Percentiles rank a stretch among this genome's conserved stretches.
phyloP scores from a whole-genome alignment of 495 filamentous ascomycete species.

The Aspergillus avenaceus region DNA sequence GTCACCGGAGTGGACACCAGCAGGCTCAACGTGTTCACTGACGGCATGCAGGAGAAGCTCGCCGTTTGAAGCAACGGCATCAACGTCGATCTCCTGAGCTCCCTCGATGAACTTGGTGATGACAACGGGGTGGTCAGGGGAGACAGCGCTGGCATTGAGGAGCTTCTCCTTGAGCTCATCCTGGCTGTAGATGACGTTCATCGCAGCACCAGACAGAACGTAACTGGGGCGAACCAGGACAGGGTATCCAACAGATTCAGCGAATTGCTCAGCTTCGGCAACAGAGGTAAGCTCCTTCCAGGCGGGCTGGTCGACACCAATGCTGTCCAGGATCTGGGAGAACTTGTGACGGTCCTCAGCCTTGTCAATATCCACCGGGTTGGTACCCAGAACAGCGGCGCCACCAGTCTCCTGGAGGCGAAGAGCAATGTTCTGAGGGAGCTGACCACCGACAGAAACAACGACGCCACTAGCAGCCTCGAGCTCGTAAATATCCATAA shows the following conservation, averaged over 20 bases:
- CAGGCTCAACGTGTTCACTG: slow-evolving; percentile 95
- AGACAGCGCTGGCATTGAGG: slow-evolving; percentile 82
- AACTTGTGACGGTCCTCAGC: slow-evolving; percentile 99
- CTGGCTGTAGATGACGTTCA: slow-evolving; percentile 94
- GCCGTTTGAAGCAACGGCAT: slow-evolving; percentile 85
- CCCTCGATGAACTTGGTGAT: slow-evolving; percentile 99
- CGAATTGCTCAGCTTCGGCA: slow-evolving; percentile 80
- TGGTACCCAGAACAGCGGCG: slow-evolving; percentile 89
- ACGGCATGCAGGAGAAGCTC: slow-evolving; percentile 89
- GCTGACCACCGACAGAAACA: slow-evolving; percentile 96
- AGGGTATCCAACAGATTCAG: slow-evolving; percentile 83
- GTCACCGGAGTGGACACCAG: slow-evolving; percentile 97
- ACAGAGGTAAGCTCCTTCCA: slow-evolving; percentile 97
- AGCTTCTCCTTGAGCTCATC: slow-evolving; percentile 88
- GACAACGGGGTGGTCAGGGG: slow-evolving; percentile 94
- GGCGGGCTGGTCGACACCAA: slow-evolving; percentile 89
- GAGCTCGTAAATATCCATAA: slow-evolving; percentile 92
- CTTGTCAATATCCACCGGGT: slow-evolving; percentile 96
- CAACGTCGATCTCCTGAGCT: slow-evolving; percentile 96
- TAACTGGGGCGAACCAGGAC: slow-evolving; percentile 93
- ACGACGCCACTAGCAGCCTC: slow-evolving; percentile 88
- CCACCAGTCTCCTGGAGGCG: slow-evolving; percentile 77
- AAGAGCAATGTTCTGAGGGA: slow-evolving; percentile 95
- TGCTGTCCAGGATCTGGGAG: slow-evolving; percentile 92
- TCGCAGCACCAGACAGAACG: slow-evolving; percentile 94